A percentile compares a stretch with the other conserved stretches of the same genome.
phyloP scores from a whole-genome alignment of 768 basidiomycete species.

The Hygrophorus russula region DNA sequence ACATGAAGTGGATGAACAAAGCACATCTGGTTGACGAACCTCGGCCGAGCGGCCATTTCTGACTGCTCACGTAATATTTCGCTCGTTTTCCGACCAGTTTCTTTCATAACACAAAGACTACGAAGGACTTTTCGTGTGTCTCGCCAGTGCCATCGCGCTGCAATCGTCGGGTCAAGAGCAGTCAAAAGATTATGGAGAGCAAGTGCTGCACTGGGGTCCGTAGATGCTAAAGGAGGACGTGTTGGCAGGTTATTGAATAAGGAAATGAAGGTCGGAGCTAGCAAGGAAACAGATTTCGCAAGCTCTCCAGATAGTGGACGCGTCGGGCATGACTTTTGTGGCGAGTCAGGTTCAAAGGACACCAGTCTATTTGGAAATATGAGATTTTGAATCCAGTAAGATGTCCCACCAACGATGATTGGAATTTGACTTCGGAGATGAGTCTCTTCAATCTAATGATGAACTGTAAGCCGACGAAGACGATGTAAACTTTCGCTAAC shows the following conservation, averaged over 20 bases:
- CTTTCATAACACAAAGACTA: conserved; percentile 66
- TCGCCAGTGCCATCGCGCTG: conserved; percentile 89
- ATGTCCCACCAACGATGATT: conserved; percentile 89
- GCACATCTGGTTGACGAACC: conserved; percentile 25
- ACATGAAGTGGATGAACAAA: conserved; percentile 3
- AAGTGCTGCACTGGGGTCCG: conserved; percentile 45
- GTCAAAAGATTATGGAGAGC: conserved; percentile 56
- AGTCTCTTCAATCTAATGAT: conserved; percentile 60
- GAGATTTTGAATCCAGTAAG: conserved; percentile 96
- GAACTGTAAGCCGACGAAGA: conserved; percentile 4
- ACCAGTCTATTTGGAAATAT: conserved; percentile 74
- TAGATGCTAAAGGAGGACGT: conserved; percentile 43
- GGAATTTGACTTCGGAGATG: conserved; percentile 57
- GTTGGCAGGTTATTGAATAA: conserved; percentile 51
- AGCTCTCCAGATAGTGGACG: conserved; percentile 24
- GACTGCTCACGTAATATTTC: conserved; percentile 61
- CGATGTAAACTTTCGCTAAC: conserved; percentile 33
- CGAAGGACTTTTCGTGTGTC: conserved; percentile 87
- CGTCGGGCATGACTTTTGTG: conserved; percentile 14
- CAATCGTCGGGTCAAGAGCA: conserved; percentile 60
- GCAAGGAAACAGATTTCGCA: conserved; percentile 25
- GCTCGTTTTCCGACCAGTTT: conserved; percentile 52
- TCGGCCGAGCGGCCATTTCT: conserved; percentile 29
- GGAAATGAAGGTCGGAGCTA: conserved; percentile 34
- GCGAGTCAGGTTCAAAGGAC: conserved; percentile 12